Evolutionary conservation across 306 rosid genomes (phyloP).

Genomic region (Luffa aegyptiaca): DNA sequence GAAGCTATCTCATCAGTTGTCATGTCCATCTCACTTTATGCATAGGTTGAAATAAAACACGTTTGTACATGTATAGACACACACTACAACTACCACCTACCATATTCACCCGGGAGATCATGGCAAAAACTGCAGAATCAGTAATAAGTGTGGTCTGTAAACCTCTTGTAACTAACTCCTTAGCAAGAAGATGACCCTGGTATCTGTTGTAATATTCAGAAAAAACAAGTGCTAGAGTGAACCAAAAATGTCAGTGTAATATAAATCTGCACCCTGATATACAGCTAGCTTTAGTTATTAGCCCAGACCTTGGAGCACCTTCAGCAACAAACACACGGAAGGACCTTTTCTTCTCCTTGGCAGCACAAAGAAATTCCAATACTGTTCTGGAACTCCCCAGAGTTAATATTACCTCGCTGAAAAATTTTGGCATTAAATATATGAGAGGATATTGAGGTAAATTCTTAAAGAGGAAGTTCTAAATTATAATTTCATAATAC

Average conservation of each 20-base stretch:
- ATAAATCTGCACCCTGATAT: constrained; percentile 2
- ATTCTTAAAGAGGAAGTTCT: background rate
- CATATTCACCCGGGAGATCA: constrained; percentile 59
- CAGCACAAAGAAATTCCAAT: constrained; percentile 89
- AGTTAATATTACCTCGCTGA: constrained; percentile 93
- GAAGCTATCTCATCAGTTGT: constrained; percentile 13
- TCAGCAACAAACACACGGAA: constrained; percentile 89
- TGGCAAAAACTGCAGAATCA: constrained; percentile 25
- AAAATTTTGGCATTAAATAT: constrained; percentile 17
- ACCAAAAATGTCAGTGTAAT: constrained; percentile 9
- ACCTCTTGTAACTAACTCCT: constrained; percentile 15
- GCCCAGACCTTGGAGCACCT: constrained; percentile 94
- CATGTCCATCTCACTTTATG: background rate
- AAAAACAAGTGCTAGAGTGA: background rate
- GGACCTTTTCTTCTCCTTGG: constrained; percentile 91
- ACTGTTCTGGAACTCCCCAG: constrained; percentile 97
- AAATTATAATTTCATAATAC: background rate
- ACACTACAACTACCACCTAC: constrained; percentile 24
- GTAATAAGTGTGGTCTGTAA: constrained; percentile 23
- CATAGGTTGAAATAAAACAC: background rate
- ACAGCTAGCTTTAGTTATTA: constrained; percentile 12
- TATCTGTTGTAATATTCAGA: constrained; percentile 40
- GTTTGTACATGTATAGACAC: background rate
- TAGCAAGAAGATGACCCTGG: constrained; percentile 52
- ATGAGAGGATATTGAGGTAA: constrained; percentile 8